Conservation (phyloP, 2,329 filamentous ascomycete species). For the Colletotrichum falcatum region DNA sequence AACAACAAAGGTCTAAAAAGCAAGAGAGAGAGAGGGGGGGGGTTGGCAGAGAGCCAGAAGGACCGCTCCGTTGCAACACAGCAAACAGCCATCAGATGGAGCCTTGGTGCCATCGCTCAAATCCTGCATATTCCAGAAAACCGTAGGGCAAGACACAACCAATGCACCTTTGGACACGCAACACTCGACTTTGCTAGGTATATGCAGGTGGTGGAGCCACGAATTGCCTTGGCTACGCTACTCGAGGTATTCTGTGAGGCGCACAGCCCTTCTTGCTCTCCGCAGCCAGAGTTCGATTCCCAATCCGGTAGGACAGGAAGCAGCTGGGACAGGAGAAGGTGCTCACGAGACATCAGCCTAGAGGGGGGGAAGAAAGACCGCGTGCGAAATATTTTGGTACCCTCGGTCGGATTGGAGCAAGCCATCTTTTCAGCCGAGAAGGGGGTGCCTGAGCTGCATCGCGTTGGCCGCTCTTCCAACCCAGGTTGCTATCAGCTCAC, state of each 20-base stretch:
- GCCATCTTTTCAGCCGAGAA: constrained; percentile 13
- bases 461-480: constrained; percentile 2
- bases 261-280: constrained; percentile 8
- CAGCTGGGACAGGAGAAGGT: background rate
- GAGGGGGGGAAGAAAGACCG: background rate
- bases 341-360: constrained; percentile 4
- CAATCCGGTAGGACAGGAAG: constrained; percentile 6
- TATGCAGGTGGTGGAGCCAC: constrained; percentile 2
- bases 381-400: background rate
- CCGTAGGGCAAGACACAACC: constrained; percentile 4
- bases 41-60: background rate
- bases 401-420: constrained; percentile 3
- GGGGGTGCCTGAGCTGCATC: background rate
- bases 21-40: background rate
- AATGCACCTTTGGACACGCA: constrained; percentile 1
- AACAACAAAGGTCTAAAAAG: constrained; percentile 18
- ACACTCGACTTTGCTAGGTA: constrained; percentile 4
- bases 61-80: constrained; percentile 1
- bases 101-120: background rate
- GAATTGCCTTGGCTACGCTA: background rate
- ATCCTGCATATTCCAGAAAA: background rate
- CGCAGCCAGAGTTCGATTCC: background rate
- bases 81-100: constrained; percentile 19
- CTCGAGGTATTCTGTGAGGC: constrained; percentile 4
- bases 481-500: constrained; percentile 4